Evolutionary conservation across 163 green algal genomes (phyloP).

Genomic region (Prototheca wickerhamii): DNA sequence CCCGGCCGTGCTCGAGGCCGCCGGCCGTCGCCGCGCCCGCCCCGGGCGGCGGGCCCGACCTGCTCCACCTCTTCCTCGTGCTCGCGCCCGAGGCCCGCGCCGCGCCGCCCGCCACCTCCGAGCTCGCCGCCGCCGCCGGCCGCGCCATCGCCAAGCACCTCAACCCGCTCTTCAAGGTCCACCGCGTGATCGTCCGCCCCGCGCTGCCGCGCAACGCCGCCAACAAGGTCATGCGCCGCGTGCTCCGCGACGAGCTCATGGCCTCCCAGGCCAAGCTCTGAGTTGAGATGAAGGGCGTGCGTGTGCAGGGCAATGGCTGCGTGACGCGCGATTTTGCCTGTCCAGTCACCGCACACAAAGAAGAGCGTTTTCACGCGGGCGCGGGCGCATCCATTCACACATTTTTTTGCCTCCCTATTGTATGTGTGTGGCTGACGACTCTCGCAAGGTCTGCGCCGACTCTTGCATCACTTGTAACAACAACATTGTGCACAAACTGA

Average conservation of each 20-base stretch:
- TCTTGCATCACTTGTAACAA: no score
- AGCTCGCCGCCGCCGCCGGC: constrained; percentile 36
- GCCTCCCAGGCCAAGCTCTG: constrained; percentile 19
- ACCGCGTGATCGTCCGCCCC: constrained; percentile 38
- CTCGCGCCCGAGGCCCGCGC: constrained; percentile 11
- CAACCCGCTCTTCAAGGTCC: constrained; percentile 88
- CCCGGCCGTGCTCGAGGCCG: constrained; percentile 51
- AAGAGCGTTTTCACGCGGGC: no score
- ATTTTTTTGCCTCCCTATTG: no score
- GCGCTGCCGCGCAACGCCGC: constrained; percentile 75
- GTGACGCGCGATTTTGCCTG: no score
- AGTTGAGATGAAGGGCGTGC: no score
- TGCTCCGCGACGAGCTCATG: constrained; percentile 53
- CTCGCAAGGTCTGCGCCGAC: no score
- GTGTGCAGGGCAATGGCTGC: no score
- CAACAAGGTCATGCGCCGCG: constrained; percentile 87
- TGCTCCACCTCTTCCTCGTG: constrained; percentile 75
- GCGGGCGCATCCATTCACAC: no score
- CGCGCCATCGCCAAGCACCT: constrained; percentile 53
- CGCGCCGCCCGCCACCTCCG: background rate
- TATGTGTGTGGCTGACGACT: no score
- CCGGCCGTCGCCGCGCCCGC: constrained; percentile 67
- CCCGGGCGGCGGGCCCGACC: constrained; percentile 68
- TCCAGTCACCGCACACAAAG: no score
- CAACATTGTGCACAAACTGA: no score